Base-by-base conservation (phyloP, 345 rosid genomes). In the Dipteronia sinensis region DNA sequence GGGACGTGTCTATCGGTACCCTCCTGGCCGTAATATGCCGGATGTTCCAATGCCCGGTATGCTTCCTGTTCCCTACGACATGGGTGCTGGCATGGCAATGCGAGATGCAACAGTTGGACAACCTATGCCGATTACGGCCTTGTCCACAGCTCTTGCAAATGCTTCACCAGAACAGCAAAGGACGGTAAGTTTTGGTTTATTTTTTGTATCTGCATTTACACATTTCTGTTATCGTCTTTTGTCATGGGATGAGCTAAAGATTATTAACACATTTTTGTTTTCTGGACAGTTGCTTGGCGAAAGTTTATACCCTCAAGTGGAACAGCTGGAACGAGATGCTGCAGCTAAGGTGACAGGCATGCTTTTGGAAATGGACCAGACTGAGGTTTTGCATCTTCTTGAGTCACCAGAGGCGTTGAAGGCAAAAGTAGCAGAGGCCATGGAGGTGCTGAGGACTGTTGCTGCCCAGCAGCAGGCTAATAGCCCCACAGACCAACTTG, bases 361-460 rank as follows among this genome's bases (percentile, higher is more conserved):
- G 95, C 89, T 94, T 79, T 86, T 94, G 77, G 98, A 92, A 81
- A 92, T 92, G 97, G 97, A 94, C 67, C 95, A 92, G 84, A 84
- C 93, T 6, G 93, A 91, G 88, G 91, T 93, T 38, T 67, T 94
- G 84, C 97, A 89, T 84, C 85, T 94, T 82, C 87, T 92, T 0
- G 94, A 90, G 78, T 89, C 97, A 7, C 89, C 88, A 0, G 92
- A 81, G 23, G 92, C 95, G 44, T 86, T 94, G 70, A 85, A 90
- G 87, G 81, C 89, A 0, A 88, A 92, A 84, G 94, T 94, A 22
- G 88, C 84, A 0, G 95, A 92, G 82, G 94, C 97, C 73, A 82
- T 89, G 94, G 90, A 90, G 76, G 91, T 91, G 2, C 77, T 93
- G 78, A 85, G 90, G 82, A 88, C 73, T 77, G 93, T 88, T 53